These are phyloP conservation scores for Fraxinus americana DNA, from an alignment of 257 asterid genomes.

Conservation along the genomic window DNA sequence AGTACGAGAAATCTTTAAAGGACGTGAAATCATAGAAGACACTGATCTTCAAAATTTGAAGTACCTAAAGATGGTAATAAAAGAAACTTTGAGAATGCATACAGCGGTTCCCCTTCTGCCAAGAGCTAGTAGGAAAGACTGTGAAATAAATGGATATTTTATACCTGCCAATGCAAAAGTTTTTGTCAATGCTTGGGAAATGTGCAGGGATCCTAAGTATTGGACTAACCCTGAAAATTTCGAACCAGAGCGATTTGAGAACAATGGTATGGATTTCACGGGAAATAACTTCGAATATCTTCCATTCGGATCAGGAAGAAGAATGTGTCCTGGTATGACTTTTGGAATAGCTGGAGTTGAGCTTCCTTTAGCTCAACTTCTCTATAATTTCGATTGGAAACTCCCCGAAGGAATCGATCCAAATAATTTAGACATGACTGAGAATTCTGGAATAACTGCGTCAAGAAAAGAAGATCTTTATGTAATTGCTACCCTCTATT, in stretches of 20 bases:
- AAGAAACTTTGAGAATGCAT: conserved; percentile 27
- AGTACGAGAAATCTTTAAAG: conserved; percentile 5
- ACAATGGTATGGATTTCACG: neutral
- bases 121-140: neutral
- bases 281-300: neutral
- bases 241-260: neutral
- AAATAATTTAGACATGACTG: neutral
- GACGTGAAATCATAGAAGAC: conserved; percentile 1
- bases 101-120: neutral
- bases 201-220: conserved; percentile 15
- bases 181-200: conserved; percentile 27
- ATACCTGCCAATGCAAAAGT: conserved; percentile 22
- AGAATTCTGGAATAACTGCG: neutral
- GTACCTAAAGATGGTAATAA: conserved; percentile 29
- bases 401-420: neutral
- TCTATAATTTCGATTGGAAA: neutral
- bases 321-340: conserved; percentile 24
- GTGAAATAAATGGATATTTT: neutral
- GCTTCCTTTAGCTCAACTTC: conserved; percentile 1
- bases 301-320: conserved; percentile 23
- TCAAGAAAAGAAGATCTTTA: neutral
- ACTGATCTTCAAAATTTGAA: conserved; percentile 21
- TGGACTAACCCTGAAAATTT: neutral
- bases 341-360: conserved; percentile 15
- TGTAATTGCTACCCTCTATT: neutral